Evolutionary conservation across 805 yeast species (phyloP).

Genomic region (Kuraishia piskuri): DNA sequence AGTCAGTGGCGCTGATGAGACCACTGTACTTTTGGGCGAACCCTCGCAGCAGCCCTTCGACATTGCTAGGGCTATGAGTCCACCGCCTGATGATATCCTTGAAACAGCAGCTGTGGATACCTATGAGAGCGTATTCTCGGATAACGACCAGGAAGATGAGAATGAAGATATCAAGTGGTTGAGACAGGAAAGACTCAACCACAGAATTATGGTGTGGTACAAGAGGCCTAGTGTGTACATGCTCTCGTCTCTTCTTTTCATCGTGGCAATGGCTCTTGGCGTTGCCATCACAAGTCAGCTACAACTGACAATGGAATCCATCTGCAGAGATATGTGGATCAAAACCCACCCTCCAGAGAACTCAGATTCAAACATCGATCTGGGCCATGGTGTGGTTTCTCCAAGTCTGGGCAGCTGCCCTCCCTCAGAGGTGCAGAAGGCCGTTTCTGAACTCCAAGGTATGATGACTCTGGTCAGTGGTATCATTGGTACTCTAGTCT

Average conservation of each 20-base stretch:
- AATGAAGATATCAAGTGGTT: conserved; percentile 41
- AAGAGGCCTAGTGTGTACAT: conserved; percentile 48
- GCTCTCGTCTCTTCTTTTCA: conserved; percentile 32
- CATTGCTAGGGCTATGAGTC: not conserved
- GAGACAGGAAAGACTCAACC: conserved; percentile 37
- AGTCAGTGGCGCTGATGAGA: not conserved
- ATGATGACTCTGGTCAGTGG: conserved; percentile 32
- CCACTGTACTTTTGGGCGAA: not conserved
- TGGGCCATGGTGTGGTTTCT: not conserved
- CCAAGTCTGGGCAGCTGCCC: conserved; percentile 20
- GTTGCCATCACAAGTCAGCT: conserved; percentile 29
- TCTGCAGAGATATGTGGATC: conserved; percentile 23
- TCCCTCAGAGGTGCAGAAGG: conserved; percentile 30
- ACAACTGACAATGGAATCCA: conserved; percentile 27
- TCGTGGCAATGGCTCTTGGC: conserved; percentile 33
- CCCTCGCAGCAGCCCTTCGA: not conserved
- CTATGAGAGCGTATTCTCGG: conserved; percentile 29
- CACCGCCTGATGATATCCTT: conserved; percentile 5
- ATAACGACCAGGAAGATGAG: conserved; percentile 23
- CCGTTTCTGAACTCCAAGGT: conserved; percentile 42
- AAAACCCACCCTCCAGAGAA: conserved; percentile 20
- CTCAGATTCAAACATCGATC: not conserved
- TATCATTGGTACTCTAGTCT: conserved; percentile 37
- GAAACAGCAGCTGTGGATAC: conserved; percentile 14
- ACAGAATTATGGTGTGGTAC: conserved; percentile 40